phyloP scores from a whole-genome alignment of 192 early-diverging fungal species.

The Rhizophagus prolifer region DNA sequence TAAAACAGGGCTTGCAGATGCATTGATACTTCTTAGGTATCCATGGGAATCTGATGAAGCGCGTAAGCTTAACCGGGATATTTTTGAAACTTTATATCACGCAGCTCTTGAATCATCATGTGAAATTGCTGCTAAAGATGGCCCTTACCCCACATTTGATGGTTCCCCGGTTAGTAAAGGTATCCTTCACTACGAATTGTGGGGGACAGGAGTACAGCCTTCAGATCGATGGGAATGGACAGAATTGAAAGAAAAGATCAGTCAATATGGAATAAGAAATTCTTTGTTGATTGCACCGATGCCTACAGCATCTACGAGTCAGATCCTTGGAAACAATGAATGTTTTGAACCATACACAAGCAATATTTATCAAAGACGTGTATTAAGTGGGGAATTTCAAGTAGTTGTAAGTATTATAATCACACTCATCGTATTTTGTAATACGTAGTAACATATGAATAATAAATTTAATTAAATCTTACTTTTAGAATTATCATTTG shows the following conservation, averaged over 20 bases:
- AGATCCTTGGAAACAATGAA: constrained; percentile 98
- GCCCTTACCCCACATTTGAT: constrained; percentile 84
- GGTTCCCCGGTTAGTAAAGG: constrained; percentile 89
- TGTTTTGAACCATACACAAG: constrained; percentile 91
- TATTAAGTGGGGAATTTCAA: constrained; percentile 97
- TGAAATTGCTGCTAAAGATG: constrained; percentile 79
- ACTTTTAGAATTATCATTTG: too few species aligned
- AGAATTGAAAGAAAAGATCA: constrained; percentile 72
- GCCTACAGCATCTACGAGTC: constrained; percentile 96
- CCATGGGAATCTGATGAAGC: constrained; percentile 92
- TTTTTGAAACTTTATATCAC: constrained; percentile 98
- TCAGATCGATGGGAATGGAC: constrained; percentile 92
- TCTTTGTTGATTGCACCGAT: constrained; percentile 95
- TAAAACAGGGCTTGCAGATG: constrained; percentile 72
- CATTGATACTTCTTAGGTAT: constrained; percentile 92
- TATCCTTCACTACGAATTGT: constrained; percentile 91
- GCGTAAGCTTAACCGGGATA: constrained; percentile 75
- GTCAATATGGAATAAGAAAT: constrained; percentile 86
- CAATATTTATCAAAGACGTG: constrained; percentile 97
- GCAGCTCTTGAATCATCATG: constrained; percentile 89
- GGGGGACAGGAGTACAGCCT: constrained; percentile 63
- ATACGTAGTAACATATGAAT: too few species aligned
- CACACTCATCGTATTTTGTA: too few species aligned
- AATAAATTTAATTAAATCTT: too few species aligned
- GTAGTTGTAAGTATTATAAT: constrained; percentile 55